These are phyloP conservation scores for Pythium sp. DNA, from an alignment of 352 stramenopile genomes.

Conservation along the genomic window DNA sequence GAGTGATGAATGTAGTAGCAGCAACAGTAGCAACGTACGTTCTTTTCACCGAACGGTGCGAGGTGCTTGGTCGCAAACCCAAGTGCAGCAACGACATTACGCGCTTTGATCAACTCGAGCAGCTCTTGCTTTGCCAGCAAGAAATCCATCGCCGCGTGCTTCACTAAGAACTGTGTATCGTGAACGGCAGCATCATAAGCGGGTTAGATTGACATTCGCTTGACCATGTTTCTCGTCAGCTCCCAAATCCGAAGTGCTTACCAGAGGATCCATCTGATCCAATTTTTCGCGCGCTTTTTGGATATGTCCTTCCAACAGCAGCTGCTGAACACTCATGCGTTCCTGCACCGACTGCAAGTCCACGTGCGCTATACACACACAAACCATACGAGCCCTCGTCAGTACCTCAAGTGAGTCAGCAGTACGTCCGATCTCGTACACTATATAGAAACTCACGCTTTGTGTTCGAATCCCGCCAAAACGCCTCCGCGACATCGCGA, in stretches of 20 bases:
- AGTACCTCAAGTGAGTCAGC: neutral
- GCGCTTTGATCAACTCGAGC: conserved; percentile 73
- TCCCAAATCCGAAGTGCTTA: conserved; percentile 5
- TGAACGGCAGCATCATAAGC: neutral
- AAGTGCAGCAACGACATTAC: conserved; percentile 61
- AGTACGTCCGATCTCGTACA: neutral
- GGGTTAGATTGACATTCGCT: neutral
- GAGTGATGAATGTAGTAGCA: neutral
- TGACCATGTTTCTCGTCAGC: neutral
- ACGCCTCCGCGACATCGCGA: conserved; percentile 70
- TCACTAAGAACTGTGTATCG: conserved; percentile 44
- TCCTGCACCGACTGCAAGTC: conserved; percentile 74
- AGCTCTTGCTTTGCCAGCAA: conserved; percentile 79
- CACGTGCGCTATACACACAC: conserved; percentile 41
- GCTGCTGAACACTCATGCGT: conserved; percentile 67
- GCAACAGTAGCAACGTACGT: conserved; percentile 28
- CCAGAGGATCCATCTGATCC: conserved; percentile 43
- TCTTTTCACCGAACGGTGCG: conserved; percentile 70
- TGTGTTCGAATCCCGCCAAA: conserved; percentile 65
- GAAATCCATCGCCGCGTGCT: conserved; percentile 64
- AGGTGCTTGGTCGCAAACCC: conserved; percentile 71
- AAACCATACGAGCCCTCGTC: neutral
- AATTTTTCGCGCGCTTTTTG: conserved; percentile 59
- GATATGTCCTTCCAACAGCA: conserved; percentile 60
- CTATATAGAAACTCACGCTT: conserved; percentile 44